Percentiles rank a stretch among this genome's conserved stretches.
These are phyloP conservation scores for Tulasnella sp. DNA, from an alignment of 768 basidiomycete species.

Conservation along the genomic window DNA sequence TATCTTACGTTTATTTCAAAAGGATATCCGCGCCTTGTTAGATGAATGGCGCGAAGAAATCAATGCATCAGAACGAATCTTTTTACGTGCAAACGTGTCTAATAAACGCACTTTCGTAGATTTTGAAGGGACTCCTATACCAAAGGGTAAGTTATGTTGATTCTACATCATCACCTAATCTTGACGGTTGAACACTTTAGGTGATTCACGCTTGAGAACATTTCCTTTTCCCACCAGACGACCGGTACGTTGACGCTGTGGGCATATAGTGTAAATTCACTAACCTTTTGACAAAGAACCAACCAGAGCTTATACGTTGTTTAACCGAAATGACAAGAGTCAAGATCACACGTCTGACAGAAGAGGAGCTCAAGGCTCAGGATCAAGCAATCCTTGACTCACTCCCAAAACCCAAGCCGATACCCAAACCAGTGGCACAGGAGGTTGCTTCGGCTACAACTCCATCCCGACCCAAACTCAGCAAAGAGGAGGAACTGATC, in stretches of 20 bases:
- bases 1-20: constrained; percentile 3
- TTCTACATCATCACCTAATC: background rate
- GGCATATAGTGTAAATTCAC: background rate
- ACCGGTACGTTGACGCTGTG: constrained; percentile 48
- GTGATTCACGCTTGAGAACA: constrained; percentile 66
- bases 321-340: constrained; percentile 71
- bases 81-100: constrained; percentile 76
- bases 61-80: constrained; percentile 73
- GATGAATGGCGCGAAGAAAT: constrained; percentile 82
- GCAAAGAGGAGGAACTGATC: constrained; percentile 64
- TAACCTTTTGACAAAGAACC: constrained; percentile 43
- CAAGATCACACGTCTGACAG: constrained; percentile 77
- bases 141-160: constrained; percentile 35
- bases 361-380: constrained; percentile 66
- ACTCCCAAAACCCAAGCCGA: constrained; percentile 48
- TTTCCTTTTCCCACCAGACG: constrained; percentile 95
- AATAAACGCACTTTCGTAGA: constrained; percentile 85
- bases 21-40: constrained; percentile 83
- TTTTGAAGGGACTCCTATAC: constrained; percentile 65
- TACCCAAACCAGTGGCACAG: too few species aligned
- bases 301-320: constrained; percentile 78
- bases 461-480: constrained; percentile 39
- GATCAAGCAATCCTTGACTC: constrained; percentile 86
- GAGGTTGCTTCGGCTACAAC: constrained; percentile 23
- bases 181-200: constrained; percentile 19